Percentiles rank a stretch among this genome's conserved stretches.
Conservation (phyloP, 2,329 filamentous ascomycete species). For the Corynespora cassiicola region DNA sequence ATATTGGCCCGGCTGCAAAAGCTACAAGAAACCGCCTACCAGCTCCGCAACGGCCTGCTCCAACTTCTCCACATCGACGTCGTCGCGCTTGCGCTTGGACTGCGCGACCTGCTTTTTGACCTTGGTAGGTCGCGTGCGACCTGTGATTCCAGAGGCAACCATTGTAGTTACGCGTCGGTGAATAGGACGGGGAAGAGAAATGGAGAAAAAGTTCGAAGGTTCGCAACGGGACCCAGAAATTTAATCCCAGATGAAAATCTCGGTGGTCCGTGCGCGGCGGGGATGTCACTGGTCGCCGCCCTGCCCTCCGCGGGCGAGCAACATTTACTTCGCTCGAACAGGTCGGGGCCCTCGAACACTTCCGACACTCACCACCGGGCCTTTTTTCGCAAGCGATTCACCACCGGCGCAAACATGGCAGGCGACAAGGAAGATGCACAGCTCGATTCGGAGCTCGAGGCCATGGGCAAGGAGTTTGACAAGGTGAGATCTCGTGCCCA, state of each 20-base stretch:
- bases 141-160: conserved; percentile 44
- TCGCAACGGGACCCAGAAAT: conserved; percentile 23
- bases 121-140: conserved; percentile 57
- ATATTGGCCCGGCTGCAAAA: not conserved
- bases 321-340: not conserved
- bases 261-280: conserved; percentile 24
- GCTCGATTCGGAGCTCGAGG: conserved; percentile 75
- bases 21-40: conserved; percentile 28
- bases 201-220: conserved; percentile 14
- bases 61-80: conserved; percentile 56
- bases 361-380: conserved; percentile 1
- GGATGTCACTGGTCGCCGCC: conserved; percentile 10
- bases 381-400: not conserved
- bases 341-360: not conserved
- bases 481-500: conserved; percentile 69
- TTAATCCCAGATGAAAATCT: conserved; percentile 24
- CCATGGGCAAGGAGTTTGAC: conserved; percentile 87
- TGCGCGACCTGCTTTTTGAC: conserved; percentile 61
- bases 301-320: not conserved
- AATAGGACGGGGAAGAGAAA: conserved; percentile 8
- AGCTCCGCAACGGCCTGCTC: conserved; percentile 52
- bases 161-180: conserved; percentile 24
- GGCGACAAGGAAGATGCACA: conserved; percentile 67
- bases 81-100: conserved; percentile 62
- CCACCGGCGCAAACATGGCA: conserved; percentile 47